Base-by-base conservation (phyloP, 768 basidiomycete species). In the Collybia mongolica region DNA sequence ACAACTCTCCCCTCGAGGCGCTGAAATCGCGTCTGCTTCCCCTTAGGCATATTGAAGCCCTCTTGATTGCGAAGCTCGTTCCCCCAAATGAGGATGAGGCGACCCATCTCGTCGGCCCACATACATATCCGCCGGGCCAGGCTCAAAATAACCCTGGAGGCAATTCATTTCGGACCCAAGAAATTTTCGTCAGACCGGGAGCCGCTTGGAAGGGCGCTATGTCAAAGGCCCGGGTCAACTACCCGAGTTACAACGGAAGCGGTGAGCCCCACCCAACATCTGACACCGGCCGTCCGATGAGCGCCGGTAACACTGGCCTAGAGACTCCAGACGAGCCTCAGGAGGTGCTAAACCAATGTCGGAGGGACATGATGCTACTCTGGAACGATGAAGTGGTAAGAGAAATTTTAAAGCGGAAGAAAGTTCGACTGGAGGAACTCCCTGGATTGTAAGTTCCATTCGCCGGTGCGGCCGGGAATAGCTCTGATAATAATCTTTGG, bases 41-140 rank as follows among this genome's bases (percentile, higher is more conserved):
- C 2, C 79, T 92, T 35, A 76, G 73, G 6, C 87, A 86, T 60
- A 75, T 88, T 39, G 90, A 91, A 59, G 73, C 79, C 0, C 74
- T 86, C 7, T 76, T 91, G 45, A 77, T 90, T 35, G 81, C 84
- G 7, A 84, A 79, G 55, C 76, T 92, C 12, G 81, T 88, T 0
- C 86, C 86, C 1, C 74, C 77, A 9, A 79, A 79, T 62, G 88
- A 89, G 61, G 81, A 84, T 42, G 80, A 78, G 56, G 72, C 81
- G 1, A 69, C 72, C 2, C 74, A 74, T 26, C 60, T 76, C 28
- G 58, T 68, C 0, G 55, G 65, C 0, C 66, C 67, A 51, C 39
- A 56, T 24, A 40, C 42, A 49, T 49, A 49, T 54, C 47, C 66
- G 32, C 50, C 59, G 48, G 56, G 51, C 9, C 62, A 61, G 23